Evolutionary conservation across 805 yeast species (phyloP).

Genomic region (Candida krabiensis): DNA sequence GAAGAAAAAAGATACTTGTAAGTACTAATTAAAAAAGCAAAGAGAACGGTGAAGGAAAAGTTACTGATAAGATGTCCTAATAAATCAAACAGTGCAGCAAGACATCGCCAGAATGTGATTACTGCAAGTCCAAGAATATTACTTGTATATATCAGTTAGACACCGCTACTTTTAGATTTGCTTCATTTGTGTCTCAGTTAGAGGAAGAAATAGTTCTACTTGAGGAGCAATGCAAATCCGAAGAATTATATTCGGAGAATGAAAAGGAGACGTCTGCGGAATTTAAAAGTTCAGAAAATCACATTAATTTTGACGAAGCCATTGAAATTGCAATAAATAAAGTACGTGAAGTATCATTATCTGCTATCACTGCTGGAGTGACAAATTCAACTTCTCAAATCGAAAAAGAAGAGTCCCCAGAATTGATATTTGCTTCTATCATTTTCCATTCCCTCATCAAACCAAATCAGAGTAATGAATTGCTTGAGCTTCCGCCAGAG

Average conservation of each 20-base stretch:
- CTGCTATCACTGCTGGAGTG: constrained; percentile 5
- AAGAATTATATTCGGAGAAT: too few species aligned
- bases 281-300: background rate
- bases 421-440: constrained; percentile 1
- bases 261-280: background rate
- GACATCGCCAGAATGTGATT: background rate
- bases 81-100: background rate
- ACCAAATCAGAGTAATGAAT: background rate
- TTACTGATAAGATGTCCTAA: too few species aligned
- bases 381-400: background rate
- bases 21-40: too few species aligned
- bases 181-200: background rate
- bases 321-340: constrained; percentile 2
- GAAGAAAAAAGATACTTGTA: constrained; percentile 2
- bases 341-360: constrained; percentile 2
- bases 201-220: constrained; percentile 3
- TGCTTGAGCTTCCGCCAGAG: constrained; percentile 1
- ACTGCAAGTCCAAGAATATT: background rate
- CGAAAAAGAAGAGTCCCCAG: background rate
- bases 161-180: constrained; percentile 2
- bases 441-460: background rate
- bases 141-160: background rate
- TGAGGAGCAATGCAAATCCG: constrained; percentile 1
- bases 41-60: too few species aligned
- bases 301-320: constrained; percentile 1